phyloP scores from a whole-genome alignment of 768 basidiomycete genomes.

The Termitomyces sp. region DNA sequence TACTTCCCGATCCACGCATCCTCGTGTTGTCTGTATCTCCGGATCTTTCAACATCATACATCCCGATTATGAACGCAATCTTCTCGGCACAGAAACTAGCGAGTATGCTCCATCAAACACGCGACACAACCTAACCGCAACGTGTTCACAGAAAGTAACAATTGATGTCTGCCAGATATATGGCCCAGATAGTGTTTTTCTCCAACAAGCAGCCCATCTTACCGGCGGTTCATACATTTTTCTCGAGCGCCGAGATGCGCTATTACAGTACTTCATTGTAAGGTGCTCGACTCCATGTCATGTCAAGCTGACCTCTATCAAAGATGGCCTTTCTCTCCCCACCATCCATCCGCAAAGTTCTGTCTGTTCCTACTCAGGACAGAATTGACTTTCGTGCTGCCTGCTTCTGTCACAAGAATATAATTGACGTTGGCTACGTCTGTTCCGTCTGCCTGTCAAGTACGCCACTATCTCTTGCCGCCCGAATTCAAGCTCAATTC shows the following conservation, averaged over 20 bases:
- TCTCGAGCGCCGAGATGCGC: conserved; percentile 70
- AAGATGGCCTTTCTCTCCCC: conserved; percentile 75
- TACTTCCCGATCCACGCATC: conserved; percentile 32
- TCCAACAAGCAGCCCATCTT: conserved; percentile 95
- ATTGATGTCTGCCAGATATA: conserved; percentile 95
- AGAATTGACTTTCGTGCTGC: conserved; percentile 95
- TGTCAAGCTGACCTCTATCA: background rate
- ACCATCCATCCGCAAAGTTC: conserved; percentile 60
- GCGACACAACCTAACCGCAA: background rate
- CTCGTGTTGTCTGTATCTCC: conserved; percentile 88
- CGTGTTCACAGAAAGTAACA: conserved; percentile 71
- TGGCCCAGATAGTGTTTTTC: conserved; percentile 86
- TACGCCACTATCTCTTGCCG: conserved; percentile 34
- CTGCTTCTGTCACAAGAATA: conserved; percentile 98
- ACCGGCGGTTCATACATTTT: conserved; percentile 93
- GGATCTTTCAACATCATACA: conserved; percentile 85
- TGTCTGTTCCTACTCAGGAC: conserved; percentile 89
- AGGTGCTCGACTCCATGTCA: conserved; percentile 6
- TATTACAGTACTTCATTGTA: conserved; percentile 91
- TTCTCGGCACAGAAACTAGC: conserved; percentile 98
- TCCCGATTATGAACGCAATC: conserved; percentile 98
- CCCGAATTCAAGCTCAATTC: background rate
- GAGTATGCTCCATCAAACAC: conserved; percentile 18
- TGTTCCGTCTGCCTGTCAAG: conserved; percentile 99
- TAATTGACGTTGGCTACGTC: conserved; percentile 94